Conservation (phyloP, 225 moss, liverwort and hornwort species). For the Polytrichum formosum region DNA sequence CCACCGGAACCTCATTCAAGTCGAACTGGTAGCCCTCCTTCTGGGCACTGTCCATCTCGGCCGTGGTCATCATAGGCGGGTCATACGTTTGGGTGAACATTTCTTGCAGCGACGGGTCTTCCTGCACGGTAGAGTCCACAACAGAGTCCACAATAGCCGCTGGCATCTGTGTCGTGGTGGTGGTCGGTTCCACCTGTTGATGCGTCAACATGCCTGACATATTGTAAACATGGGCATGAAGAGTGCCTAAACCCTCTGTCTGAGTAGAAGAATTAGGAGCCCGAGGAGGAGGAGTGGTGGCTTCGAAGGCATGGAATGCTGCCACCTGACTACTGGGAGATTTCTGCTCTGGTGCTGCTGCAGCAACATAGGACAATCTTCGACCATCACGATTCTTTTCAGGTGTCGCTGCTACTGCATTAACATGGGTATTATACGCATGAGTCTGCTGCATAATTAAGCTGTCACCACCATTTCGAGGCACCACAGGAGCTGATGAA, state of each 20-base stretch:
- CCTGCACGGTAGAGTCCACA: slow-evolving; percentile 4
- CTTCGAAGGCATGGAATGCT: slow-evolving; percentile 13
- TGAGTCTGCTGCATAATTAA: no score
- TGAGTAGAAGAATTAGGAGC: neutral
- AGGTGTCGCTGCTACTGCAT: slow-evolving; percentile 22
- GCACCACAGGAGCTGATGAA: no score
- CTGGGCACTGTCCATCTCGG: slow-evolving; percentile 6
- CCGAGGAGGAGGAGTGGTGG: slow-evolving; percentile 8
- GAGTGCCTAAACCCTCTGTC: neutral
- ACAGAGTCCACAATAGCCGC: slow-evolving; percentile 9
- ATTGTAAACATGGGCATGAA: slow-evolving; percentile 15
- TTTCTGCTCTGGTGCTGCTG: slow-evolving; percentile 3
- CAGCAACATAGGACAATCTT: slow-evolving; percentile 15
- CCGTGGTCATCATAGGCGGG: neutral
- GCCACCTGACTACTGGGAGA: neutral
- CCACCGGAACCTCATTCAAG: slow-evolving; percentile 51
- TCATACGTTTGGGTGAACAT: slow-evolving; percentile 8
- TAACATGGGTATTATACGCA: neutral
- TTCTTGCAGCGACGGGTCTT: slow-evolving; percentile 3
- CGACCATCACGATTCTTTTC: slow-evolving; percentile 16
- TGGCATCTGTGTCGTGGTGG: neutral
- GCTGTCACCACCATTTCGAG: no score
- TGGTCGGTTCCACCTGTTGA: slow-evolving; percentile 8
- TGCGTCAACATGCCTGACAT: slow-evolving; percentile 6
- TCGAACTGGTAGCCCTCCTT: slow-evolving; percentile 27